Conservation (phyloP, 306 rosid species). For the Datisca glomerata region DNA sequence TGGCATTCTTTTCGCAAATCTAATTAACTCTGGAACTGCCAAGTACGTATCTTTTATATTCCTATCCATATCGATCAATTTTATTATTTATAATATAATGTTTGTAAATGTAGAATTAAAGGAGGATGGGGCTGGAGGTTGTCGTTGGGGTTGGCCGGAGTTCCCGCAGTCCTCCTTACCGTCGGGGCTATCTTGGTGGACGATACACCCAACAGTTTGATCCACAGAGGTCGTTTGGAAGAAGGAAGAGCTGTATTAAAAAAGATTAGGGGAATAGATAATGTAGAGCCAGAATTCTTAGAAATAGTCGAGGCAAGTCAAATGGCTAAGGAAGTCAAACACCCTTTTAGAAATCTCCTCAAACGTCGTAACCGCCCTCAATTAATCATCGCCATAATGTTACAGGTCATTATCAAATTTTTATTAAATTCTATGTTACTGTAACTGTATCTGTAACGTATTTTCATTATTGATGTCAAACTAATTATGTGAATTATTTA, state of each 20-base stretch:
- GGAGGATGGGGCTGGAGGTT: conserved; percentile 1
- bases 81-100: too few species aligned
- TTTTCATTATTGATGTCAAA: too few species aligned
- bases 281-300: neutral
- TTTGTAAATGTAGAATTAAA: neutral
- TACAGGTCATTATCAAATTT: too few species aligned
- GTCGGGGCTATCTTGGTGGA: neutral
- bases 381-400: neutral
- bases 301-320: neutral
- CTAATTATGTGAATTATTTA: too few species aligned
- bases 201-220: conserved; percentile 1
- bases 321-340: neutral
- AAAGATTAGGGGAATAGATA: neutral
- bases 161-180: neutral
- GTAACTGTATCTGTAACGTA: too few species aligned
- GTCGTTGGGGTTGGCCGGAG: neutral
- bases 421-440: too few species aligned
- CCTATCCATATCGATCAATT: neutral
- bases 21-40: conserved; percentile 48
- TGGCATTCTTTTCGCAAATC: conserved; percentile 71
- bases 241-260: neutral
- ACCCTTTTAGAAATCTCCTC: neutral
- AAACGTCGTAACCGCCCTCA: neutral
- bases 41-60: conserved; percentile 12
- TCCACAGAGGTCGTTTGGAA: neutral